Percentiles rank a stretch among this genome's conserved stretches.
Conservation (phyloP, 2,329 filamentous ascomycete species). For the Ceratocystis alfenasii region DNA sequence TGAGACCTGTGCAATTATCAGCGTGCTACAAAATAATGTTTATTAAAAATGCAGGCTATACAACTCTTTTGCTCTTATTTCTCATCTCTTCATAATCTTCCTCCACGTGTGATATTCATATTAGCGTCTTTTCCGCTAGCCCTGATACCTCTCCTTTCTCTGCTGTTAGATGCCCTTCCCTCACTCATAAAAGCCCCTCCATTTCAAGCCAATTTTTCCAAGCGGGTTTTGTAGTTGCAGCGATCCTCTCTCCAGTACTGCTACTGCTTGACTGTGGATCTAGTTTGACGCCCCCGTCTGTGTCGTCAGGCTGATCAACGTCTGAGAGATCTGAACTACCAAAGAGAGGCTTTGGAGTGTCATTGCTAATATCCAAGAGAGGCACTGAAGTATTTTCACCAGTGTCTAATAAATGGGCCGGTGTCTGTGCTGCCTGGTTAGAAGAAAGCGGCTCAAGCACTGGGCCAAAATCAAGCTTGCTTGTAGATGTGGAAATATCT, state of each 20-base stretch:
- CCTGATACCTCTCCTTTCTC: background rate
- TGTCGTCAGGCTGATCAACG: background rate
- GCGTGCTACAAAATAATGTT: background rate
- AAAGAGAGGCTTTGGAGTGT: background rate
- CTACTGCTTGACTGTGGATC: background rate
- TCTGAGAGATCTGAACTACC: too few relatives aligned
- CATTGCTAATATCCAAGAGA: background rate
- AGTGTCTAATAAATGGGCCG: too few relatives aligned
- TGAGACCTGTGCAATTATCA: too few relatives aligned
- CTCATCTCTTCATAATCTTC: background rate
- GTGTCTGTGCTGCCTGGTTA: background rate
- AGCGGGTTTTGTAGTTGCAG: background rate
- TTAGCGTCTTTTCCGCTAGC: background rate
- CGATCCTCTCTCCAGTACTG: background rate
- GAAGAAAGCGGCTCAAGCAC: background rate
- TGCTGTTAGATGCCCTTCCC: background rate
- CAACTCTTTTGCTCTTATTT: background rate
- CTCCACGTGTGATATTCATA: too few relatives aligned
- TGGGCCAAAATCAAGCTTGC: background rate
- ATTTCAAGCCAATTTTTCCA: constrained; percentile 12
- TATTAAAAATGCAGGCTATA: background rate
- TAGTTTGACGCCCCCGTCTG: background rate
- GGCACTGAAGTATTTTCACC: too few relatives aligned
- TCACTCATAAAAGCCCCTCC: background rate
- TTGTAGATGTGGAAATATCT: background rate